Conservation (phyloP, 371 early-diverging fungal genomes). For the Amoeboaphelidium occidentale region DNA sequence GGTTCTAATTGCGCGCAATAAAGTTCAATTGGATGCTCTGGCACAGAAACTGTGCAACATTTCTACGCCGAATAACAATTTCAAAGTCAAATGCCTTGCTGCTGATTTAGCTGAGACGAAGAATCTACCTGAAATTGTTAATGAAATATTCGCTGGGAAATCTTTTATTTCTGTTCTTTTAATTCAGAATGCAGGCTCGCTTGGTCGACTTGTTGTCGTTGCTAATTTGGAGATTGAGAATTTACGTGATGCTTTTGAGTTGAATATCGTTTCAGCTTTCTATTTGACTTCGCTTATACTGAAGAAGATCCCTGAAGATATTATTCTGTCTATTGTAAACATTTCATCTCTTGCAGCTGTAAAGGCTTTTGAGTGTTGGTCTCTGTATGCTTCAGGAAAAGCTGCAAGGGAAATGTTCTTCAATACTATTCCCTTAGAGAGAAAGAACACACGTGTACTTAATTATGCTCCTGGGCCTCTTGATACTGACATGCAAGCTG, state of each 20-base stretch:
- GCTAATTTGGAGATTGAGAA: constrained; percentile 25
- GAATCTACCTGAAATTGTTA: too few species aligned
- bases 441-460: constrained; percentile 13
- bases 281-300: constrained; percentile 15
- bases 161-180: constrained; percentile 11
- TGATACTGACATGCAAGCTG: constrained; percentile 59
- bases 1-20: not conserved
- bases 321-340: constrained; percentile 31
- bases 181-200: constrained; percentile 57
- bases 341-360: constrained; percentile 64
- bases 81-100: not conserved
- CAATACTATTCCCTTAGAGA: constrained; percentile 33
- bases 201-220: constrained; percentile 31
- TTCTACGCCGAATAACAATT: too few species aligned
- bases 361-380: constrained; percentile 47
- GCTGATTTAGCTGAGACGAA: too few species aligned
- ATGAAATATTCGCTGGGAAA: not conserved
- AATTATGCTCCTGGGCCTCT: constrained; percentile 83
- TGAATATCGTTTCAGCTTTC: constrained; percentile 11
- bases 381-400: constrained; percentile 59
- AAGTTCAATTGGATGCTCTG: not conserved
- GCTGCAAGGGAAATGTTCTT: constrained; percentile 64
- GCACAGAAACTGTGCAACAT: not conserved
- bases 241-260: not conserved
- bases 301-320: constrained; percentile 8